These are phyloP conservation scores for Naganishia vaughanmartiniae DNA, from an alignment of 768 basidiomycete species.

Conservation along the genomic window DNA sequence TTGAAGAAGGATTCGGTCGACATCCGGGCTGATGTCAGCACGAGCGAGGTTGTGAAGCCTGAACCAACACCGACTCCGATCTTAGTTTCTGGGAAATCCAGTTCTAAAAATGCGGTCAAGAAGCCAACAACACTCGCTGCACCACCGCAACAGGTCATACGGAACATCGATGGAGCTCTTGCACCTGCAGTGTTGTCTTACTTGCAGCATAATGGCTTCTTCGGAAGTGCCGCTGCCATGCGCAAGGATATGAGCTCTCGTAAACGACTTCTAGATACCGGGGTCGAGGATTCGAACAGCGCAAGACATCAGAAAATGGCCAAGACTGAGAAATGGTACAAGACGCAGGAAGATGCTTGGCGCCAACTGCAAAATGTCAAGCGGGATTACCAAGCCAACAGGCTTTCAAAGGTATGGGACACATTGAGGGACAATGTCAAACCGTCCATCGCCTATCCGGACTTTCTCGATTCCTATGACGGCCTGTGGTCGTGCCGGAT, in stretches of 20 bases:
- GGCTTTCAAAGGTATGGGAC: constrained; percentile 15
- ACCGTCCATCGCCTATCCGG: constrained; percentile 4
- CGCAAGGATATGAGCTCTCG: constrained; percentile 22
- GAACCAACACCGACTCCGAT: not conserved
- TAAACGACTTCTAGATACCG: constrained; percentile 9
- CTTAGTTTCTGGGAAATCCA: not conserved
- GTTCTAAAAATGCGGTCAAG: not conserved
- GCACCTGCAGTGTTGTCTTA: constrained; percentile 19
- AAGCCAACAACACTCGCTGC: not conserved
- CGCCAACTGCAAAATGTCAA: constrained; percentile 14
- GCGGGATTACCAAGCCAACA: constrained; percentile 3
- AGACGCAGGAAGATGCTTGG: constrained; percentile 7
- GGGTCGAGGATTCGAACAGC: not conserved
- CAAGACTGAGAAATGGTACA: constrained; percentile 14
- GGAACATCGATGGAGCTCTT: constrained; percentile 17
- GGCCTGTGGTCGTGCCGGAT: constrained; percentile 7
- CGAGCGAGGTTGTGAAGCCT: not conserved
- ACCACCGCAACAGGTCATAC: constrained; percentile 4
- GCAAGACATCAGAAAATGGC: not conserved
- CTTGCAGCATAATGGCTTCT: constrained; percentile 13
- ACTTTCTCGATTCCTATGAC: constrained; percentile 9
- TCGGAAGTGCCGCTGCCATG: constrained; percentile 12
- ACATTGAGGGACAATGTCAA: not conserved
- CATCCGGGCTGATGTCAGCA: not conserved
- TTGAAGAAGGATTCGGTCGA: constrained; percentile 1